These are phyloP conservation scores for Hypocreales sp. DNA, from an alignment of 2,329 filamentous ascomycete genomes.

Conservation along the genomic window DNA sequence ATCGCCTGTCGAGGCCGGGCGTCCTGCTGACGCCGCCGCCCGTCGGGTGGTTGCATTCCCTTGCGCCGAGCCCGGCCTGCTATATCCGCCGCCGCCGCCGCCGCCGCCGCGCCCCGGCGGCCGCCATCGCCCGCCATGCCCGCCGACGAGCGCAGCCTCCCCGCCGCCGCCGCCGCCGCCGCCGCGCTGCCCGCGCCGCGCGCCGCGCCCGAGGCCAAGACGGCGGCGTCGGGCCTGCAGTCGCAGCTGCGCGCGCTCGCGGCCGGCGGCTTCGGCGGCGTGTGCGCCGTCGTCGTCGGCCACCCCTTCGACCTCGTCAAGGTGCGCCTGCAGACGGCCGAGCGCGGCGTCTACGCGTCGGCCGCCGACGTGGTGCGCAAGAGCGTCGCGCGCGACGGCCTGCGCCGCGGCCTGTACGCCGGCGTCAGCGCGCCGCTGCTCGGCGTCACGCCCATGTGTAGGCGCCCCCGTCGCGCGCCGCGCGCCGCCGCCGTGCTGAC, in stretches of 20 bases:
- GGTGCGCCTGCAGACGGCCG: constrained; percentile 89
- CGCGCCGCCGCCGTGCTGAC: background rate
- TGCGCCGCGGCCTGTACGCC: constrained; percentile 76
- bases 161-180: too few species aligned
- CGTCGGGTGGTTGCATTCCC: too few species aligned
- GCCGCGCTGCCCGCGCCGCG: too few species aligned
- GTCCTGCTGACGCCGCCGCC: too few species aligned
- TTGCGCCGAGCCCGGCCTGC: too few species aligned
- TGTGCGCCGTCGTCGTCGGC: constrained; percentile 87
- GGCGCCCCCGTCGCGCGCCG: constrained; percentile 22
- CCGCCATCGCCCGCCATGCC: background rate
- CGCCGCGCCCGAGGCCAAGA: too few species aligned
- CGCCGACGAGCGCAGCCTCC: background rate
- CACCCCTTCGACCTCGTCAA: constrained; percentile 98
- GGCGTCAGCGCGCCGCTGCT: constrained; percentile 89
- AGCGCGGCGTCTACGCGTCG: constrained; percentile 78
- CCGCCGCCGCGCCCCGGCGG: too few species aligned
- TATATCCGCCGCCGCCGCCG: too few species aligned
- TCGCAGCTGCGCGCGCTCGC: constrained; percentile 62
- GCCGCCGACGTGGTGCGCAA: constrained; percentile 86
- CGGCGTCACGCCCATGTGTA: constrained; percentile 98
- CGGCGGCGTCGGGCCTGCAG: constrained; percentile 14
- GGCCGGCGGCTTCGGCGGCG: constrained; percentile 81
- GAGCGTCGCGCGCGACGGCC: constrained; percentile 74
- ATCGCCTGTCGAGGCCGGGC: too few species aligned